These are phyloP conservation scores for Colletotrichum noveboracense DNA, from an alignment of 2,329 filamentous ascomycete genomes.

Conservation along the genomic window DNA sequence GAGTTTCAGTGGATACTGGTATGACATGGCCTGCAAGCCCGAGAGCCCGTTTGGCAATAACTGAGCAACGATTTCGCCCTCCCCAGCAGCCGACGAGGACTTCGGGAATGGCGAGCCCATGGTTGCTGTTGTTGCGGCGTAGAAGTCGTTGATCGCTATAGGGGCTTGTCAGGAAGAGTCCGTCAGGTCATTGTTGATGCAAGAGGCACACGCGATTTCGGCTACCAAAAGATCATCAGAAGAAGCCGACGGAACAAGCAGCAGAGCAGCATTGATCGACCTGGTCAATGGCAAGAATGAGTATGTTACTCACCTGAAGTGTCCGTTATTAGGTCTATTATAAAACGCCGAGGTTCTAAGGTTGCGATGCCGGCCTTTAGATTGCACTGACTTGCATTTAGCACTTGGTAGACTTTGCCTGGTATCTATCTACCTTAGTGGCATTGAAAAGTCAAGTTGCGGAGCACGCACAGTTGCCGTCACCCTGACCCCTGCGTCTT, in stretches of 20 bases:
- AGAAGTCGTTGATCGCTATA: not conserved
- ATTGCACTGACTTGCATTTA: not conserved
- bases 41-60: conserved; percentile 75
- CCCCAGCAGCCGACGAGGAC: conserved; percentile 75
- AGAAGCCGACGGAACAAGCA: not conserved
- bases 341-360: not conserved
- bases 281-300: not conserved
- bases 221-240: not conserved
- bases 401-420: not conserved
- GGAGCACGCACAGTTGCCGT: not conserved
- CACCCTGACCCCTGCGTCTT: not conserved
- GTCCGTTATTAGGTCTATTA: not conserved
- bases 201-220: not conserved
- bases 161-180: not conserved
- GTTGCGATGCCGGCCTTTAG: not conserved
- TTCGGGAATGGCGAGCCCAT: conserved; percentile 77
- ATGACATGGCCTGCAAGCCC: conserved; percentile 76
- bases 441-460: not conserved
- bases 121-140: not conserved
- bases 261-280: not conserved
- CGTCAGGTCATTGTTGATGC: not conserved
- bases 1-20: conserved; percentile 94
- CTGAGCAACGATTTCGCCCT: conserved; percentile 77
- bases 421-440: not conserved
- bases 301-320: not conserved